Conservation (phyloP, 768 basidiomycete species). For the Boletales sp. region DNA sequence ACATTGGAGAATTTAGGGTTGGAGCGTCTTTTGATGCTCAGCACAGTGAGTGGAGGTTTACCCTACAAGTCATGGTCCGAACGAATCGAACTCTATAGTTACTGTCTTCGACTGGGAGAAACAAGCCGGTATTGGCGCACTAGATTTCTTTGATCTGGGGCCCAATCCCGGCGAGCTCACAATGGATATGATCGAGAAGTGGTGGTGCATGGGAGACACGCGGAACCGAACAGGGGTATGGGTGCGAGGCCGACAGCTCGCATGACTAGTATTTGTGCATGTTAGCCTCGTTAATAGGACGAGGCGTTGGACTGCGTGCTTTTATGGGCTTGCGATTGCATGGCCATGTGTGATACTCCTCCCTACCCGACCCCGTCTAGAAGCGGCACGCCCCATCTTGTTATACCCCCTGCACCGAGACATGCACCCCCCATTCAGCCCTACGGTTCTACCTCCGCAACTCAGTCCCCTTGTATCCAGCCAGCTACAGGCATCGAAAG, state of each 20-base stretch:
- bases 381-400: constrained; percentile 43
- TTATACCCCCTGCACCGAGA: constrained; percentile 47
- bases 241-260: constrained; percentile 59
- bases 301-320: not conserved
- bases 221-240: constrained; percentile 68
- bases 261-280: constrained; percentile 15
- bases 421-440: constrained; percentile 56
- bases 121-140: constrained; percentile 49
- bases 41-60: constrained; percentile 46
- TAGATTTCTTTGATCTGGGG: constrained; percentile 64
- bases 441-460: constrained; percentile 36
- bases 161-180: constrained; percentile 21
- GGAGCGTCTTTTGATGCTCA: constrained; percentile 76
- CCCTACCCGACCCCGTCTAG: constrained; percentile 35
- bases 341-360: constrained; percentile 25
- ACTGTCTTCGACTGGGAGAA: constrained; percentile 40
- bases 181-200: constrained; percentile 71
- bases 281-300: constrained; percentile 5
- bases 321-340: constrained; percentile 5
- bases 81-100: constrained; percentile 33
- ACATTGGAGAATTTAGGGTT: constrained; percentile 50
- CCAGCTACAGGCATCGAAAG: constrained; percentile 47
- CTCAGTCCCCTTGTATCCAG: constrained; percentile 21
- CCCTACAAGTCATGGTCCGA: not conserved
- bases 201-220: constrained; percentile 83